A percentile compares a stretch with the other conserved stretches of the same genome.
These are phyloP conservation scores for Carex myosuroides DNA, from an alignment of 176 grass and related monocot species.

Conservation along the genomic window DNA sequence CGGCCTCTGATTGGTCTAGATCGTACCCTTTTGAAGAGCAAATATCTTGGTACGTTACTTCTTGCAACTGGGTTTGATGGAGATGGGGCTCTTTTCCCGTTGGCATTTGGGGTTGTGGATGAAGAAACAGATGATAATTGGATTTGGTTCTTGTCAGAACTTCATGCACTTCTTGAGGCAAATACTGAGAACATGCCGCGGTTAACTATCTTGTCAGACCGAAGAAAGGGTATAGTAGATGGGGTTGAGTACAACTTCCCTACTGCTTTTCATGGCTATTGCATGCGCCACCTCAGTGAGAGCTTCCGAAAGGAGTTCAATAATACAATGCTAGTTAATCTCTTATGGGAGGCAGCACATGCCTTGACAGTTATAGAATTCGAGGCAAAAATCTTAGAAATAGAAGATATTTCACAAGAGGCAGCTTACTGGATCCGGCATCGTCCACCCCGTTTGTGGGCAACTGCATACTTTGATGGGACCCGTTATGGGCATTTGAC, in stretches of 20 bases:
- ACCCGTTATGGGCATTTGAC: constrained; percentile 78
- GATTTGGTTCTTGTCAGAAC: constrained; percentile 93
- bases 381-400: constrained; percentile 80
- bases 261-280: constrained; percentile 89
- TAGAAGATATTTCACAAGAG: constrained; percentile 80
- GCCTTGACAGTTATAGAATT: constrained; percentile 86
- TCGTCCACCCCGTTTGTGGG: constrained; percentile 67
- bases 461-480: constrained; percentile 92
- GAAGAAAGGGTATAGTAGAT: constrained; percentile 81
- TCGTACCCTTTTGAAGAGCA: constrained; percentile 70
- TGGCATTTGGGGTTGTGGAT: constrained; percentile 94
- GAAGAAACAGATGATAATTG: constrained; percentile 95
- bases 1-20: constrained; percentile 89
- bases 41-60: constrained; percentile 93
- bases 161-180: constrained; percentile 76
- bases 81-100: constrained; percentile 83
- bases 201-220: constrained; percentile 85
- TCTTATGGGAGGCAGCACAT: constrained; percentile 90
- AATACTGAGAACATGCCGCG: constrained; percentile 98
- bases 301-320: constrained; percentile 86
- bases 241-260: constrained; percentile 98
- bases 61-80: constrained; percentile 93
- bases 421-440: constrained; percentile 86
- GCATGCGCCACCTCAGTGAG: constrained; percentile 87
- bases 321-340: constrained; percentile 61